Base-by-base conservation (phyloP, 2,329 filamentous ascomycete genomes). In the Aspergillus luchuensis region DNA sequence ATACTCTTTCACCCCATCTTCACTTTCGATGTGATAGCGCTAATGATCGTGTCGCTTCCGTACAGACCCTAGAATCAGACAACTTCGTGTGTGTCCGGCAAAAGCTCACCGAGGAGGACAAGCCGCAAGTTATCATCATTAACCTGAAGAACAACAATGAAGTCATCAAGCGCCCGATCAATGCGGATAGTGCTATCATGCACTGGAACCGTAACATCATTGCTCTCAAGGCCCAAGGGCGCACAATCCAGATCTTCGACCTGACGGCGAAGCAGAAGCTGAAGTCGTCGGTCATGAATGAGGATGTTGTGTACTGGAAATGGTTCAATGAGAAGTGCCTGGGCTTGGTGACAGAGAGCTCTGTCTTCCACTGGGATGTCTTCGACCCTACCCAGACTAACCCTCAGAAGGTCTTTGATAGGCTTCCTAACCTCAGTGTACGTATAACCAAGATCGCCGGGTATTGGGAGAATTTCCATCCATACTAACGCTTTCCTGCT, bases 151-250 rank as follows among this genome's bases (percentile, higher is more conserved):
- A 97, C 81, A 89, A 89, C 82, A 97, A 97, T 87, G 94, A 95
- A 83, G 88, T 97, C 77, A 95, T 92, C 71, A 90, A 91, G 73
- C 88, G 94, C 76, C 92, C 94, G 52, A 99, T 99, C 84, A 98
- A 97, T 84, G 95, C 95, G 74, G 95, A 99, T 82, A 98, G 93
- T 87, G 95, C 96, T 72, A 97, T 99, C 77, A 98, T 99, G 95
- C 95, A 99, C 86, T 97, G 92, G 91, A 89, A 86, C 71, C 91
- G 90, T 77, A 92, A 97, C 78, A 91, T 99, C 77, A 98, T 99
- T 74, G 95, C 96, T 65, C 86, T 99, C 69, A 97, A 96, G 81
- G 94, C 95, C 52, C 92, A 97, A 78, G 90, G 90, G 66, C 87
- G 92, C 75, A 99, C 95, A 68, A 86, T 99, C 63, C 96, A 99